Evolutionary conservation across 768 basidiomycete genomes (phyloP), one percentile per base, ranked within the genome.

Genomic region (Termitomyces sp.): DNA sequence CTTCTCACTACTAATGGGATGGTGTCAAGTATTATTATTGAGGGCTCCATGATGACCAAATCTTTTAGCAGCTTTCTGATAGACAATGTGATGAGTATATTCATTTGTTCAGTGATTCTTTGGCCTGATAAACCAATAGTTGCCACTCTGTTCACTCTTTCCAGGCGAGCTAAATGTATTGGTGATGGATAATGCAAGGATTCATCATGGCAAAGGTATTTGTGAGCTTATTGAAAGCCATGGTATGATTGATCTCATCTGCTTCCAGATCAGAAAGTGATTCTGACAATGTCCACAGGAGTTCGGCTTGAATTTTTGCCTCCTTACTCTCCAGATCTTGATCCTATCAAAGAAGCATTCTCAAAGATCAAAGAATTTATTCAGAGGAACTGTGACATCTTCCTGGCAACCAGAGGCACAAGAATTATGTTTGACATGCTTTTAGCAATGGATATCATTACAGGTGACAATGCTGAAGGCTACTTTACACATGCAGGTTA

Each of bases 261-360:
- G 22, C 20, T 6, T 46, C 18, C 20, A 11, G 38, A 49, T 53
- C 8, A n/a, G n/a, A 36, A 39, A 39, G 12, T 39, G 38, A 22
- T 22, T 4, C 20, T 36, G 2, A 12, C 22, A 8, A 42, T 55
- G 8, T 50, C 5, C 18, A 22, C 46, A 75, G 73, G 67, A 56
- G 69, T 73, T 18, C 61, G 62, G 1, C 46, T 75, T 20, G 62
- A 69, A 33, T 78, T 63, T 55, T 69, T 78, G 9, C 76, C 73
- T 0, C 75, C 74, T 3, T 79, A 78, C 58, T 79, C 77, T 0
- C 77, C 76, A 0, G 76, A 79, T 49, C 56, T 75, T 40, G 78
- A 79, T 50, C 77, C 78, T 0, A 77, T 77, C 18, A 72, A 79
- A 59, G 74, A 77, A 58, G 76, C 74, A 0, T 79, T 78, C 57